These are phyloP conservation scores for Flaveria trinervia DNA, from an alignment of 129 eudicot species.

Conservation along the genomic window DNA sequence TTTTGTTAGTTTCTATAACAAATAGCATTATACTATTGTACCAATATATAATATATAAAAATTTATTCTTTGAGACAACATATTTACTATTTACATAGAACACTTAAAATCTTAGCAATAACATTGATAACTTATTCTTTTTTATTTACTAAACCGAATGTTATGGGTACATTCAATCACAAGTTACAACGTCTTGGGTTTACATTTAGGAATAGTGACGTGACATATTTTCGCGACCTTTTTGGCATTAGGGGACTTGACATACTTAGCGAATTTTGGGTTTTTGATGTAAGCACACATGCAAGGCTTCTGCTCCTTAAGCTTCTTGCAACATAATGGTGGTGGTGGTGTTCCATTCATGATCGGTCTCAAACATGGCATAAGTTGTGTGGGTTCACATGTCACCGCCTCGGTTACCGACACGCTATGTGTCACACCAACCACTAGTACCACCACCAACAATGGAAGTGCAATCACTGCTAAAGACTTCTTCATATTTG, in stretches of 20 bases:
- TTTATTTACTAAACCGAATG: conserved; percentile 4
- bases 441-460: not conserved
- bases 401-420: no score
- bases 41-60: no score
- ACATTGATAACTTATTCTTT: not conserved
- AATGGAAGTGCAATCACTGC: not conserved
- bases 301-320: conserved; percentile 9
- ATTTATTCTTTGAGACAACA: no score
- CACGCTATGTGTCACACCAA: not conserved
- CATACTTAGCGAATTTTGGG: conserved; percentile 22
- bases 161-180: not conserved
- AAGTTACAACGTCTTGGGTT: not conserved
- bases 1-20: no score
- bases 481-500: conserved; percentile 24
- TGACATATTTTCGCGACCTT: conserved; percentile 37
- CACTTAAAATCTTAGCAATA: no score
- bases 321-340: not conserved
- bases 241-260: conserved; percentile 53
- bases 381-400: not conserved
- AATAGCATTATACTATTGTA: no score
- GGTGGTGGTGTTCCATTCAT: conserved; percentile 7
- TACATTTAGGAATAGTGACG: conserved; percentile 35
- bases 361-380: conserved; percentile 4
- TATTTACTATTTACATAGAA: no score
- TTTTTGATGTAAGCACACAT: conserved; percentile 10